Percentiles rank a stretch among this genome's conserved stretches.
These are phyloP conservation scores for Fusarium zealandicum DNA, from an alignment of 2,329 filamentous ascomycete species.

Conservation along the genomic window DNA sequence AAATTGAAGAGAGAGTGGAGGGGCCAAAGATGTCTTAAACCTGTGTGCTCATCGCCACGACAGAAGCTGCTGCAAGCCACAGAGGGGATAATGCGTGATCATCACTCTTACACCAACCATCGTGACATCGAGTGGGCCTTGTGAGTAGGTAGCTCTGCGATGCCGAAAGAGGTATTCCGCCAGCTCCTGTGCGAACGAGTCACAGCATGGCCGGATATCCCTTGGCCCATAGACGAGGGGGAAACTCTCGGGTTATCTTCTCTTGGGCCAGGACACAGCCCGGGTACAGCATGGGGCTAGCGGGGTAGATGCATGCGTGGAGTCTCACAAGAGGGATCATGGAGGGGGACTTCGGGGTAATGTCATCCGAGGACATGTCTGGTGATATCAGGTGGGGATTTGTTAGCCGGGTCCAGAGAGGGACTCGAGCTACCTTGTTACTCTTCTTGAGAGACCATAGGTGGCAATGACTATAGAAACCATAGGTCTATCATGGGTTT, in stretches of 20 bases:
- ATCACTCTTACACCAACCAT: not conserved
- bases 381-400: too few relatives aligned
- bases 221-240: too few relatives aligned
- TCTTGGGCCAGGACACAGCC: not conserved
- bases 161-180: not conserved
- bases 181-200: not conserved
- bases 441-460: too few relatives aligned
- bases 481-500: too few relatives aligned
- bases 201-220: too few relatives aligned
- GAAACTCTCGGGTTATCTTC: not conserved
- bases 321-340: not conserved
- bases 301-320: not conserved
- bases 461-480: too few relatives aligned
- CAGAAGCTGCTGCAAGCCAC: not conserved
- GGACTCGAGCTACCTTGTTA: too few relatives aligned
- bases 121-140: not conserved
- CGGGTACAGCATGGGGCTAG: not conserved
- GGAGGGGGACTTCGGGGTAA: not conserved
- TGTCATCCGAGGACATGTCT: not conserved
- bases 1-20: not conserved
- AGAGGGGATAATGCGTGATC: conserved; percentile 3
- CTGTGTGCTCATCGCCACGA: not conserved
- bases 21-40: not conserved
- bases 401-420: too few relatives aligned
- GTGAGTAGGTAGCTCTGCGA: not conserved